phyloP scores from a whole-genome alignment of 2,329 filamentous ascomycete genomes.

The Stagonosporopsis vannaccii region DNA sequence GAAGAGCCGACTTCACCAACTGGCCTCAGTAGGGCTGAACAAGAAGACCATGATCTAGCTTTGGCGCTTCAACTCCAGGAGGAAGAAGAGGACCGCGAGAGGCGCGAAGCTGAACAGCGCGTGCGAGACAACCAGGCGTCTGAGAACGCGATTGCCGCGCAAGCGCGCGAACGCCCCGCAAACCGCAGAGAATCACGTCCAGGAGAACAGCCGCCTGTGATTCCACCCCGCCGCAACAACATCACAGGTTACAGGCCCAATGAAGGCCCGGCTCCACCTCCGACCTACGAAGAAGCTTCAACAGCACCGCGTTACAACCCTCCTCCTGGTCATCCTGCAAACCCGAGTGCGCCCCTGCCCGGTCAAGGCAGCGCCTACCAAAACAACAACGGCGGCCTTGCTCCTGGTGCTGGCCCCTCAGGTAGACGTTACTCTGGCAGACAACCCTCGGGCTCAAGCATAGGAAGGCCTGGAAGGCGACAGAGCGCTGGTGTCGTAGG shows the following conservation, averaged over 20 bases:
- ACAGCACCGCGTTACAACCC: slow-evolving; percentile 63
- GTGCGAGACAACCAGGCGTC: slow-evolving; percentile 73
- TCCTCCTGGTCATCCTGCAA: slow-evolving; percentile 55
- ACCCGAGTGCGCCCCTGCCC: slow-evolving; percentile 43
- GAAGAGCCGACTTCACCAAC: slow-evolving; percentile 34
- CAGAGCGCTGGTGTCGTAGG: slow-evolving; percentile 34
- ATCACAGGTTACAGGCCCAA: slow-evolving; percentile 46
- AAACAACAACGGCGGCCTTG: slow-evolving; percentile 19
- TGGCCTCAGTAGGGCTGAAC: slow-evolving; percentile 64
- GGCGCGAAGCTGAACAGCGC: slow-evolving; percentile 64
- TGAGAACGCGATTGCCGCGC: slow-evolving; percentile 70
- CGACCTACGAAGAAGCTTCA: slow-evolving; percentile 71
- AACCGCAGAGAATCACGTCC: slow-evolving; percentile 38
- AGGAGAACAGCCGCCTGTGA: slow-evolving; percentile 51
- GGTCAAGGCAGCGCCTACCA: slow-evolving; percentile 39
- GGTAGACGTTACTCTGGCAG: slow-evolving; percentile 26
- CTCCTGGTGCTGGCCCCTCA: slow-evolving; percentile 18
- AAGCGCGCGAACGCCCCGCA: slow-evolving; percentile 31
- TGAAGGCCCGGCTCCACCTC: slow-evolving; percentile 64
- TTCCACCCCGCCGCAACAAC: slow-evolving; percentile 54
- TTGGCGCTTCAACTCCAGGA: slow-evolving; percentile 92
- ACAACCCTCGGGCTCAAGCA: slow-evolving; percentile 16
- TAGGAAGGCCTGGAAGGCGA: slow-evolving; percentile 31
- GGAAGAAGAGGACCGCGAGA: slow-evolving; percentile 83
- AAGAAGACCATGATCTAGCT: slow-evolving; percentile 84